These are phyloP conservation scores for Colletotrichum zoysiae DNA, from an alignment of 2,329 filamentous ascomycete species.

Conservation along the genomic window DNA sequence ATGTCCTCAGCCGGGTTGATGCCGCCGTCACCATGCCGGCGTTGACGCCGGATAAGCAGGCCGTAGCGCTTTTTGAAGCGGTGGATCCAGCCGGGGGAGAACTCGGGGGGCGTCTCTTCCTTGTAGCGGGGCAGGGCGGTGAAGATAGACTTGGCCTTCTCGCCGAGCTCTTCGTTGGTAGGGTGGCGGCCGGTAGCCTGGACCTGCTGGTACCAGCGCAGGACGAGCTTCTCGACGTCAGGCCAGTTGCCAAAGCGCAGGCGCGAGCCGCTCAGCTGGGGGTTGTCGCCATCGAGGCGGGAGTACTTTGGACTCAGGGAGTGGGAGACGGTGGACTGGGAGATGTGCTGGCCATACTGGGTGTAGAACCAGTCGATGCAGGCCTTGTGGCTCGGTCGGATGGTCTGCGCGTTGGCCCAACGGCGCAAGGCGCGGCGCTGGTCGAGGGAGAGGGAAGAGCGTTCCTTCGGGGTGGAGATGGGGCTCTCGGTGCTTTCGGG, in stretches of 20 bases:
- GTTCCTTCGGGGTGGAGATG: conserved; percentile 56
- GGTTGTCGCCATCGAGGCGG: conserved; percentile 69
- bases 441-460: conserved; percentile 72
- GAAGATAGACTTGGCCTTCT: conserved; percentile 72
- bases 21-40: conserved; percentile 62
- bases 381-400: conserved; percentile 70
- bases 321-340: conserved; percentile 73
- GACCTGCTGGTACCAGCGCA: conserved; percentile 67
- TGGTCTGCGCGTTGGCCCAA: conserved; percentile 69
- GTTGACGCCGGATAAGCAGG: conserved; percentile 67
- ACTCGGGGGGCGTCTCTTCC: conserved; percentile 70
- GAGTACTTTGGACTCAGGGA: conserved; percentile 73
- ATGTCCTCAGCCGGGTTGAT: conserved; percentile 67
- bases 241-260: conserved; percentile 75
- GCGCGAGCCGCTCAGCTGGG: conserved; percentile 71
- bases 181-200: conserved; percentile 67
- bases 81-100: conserved; percentile 74
- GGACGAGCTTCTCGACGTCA: conserved; percentile 70
- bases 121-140: conserved; percentile 70
- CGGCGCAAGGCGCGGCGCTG: conserved; percentile 71
- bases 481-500: conserved; percentile 29
- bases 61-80: conserved; percentile 75
- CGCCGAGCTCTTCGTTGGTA: conserved; percentile 72
- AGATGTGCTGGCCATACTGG: conserved; percentile 71
- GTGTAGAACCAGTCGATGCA: conserved; percentile 73